These are phyloP conservation scores for Ilyonectria robusta DNA, from an alignment of 2,329 filamentous ascomycete genomes.

Conservation along the genomic window DNA sequence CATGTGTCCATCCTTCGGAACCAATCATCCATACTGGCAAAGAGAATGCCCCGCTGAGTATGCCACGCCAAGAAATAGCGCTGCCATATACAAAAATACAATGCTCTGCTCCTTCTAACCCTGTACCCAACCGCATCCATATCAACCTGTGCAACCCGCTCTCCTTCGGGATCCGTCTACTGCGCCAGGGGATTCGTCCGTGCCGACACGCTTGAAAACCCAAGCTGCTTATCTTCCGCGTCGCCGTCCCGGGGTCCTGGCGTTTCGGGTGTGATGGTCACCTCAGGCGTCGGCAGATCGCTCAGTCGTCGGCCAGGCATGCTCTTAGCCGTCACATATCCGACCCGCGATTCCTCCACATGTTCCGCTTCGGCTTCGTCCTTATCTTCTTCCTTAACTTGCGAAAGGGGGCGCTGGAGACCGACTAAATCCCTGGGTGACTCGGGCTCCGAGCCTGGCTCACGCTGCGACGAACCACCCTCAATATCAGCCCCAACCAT, in stretches of 20 bases:
- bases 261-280: slow-evolving; percentile 67
- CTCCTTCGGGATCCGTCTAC: slow-evolving; percentile 33
- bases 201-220: slow-evolving; percentile 56
- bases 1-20: not conserved
- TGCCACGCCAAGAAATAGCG: slow-evolving; percentile 24
- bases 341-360: slow-evolving; percentile 41
- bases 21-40: slow-evolving; percentile 31
- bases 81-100: slow-evolving; percentile 47
- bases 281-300: slow-evolving; percentile 54
- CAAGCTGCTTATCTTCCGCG: slow-evolving; percentile 61
- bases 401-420: slow-evolving; percentile 51
- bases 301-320: slow-evolving; percentile 22
- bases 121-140: not conserved
- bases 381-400: slow-evolving; percentile 57
- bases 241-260: slow-evolving; percentile 55
- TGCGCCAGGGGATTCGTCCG: slow-evolving; percentile 42
- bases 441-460: slow-evolving; percentile 49
- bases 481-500: slow-evolving; percentile 80
- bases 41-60: slow-evolving; percentile 28
- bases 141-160: not conserved
- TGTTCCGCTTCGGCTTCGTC: slow-evolving; percentile 52
- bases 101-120: slow-evolving; percentile 20
- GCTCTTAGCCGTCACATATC: not conserved
- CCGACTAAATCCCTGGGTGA: slow-evolving; percentile 35
- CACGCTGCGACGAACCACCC: slow-evolving; percentile 54